Conservation (phyloP, 345 rosid species). For the Brassica incana region DNA sequence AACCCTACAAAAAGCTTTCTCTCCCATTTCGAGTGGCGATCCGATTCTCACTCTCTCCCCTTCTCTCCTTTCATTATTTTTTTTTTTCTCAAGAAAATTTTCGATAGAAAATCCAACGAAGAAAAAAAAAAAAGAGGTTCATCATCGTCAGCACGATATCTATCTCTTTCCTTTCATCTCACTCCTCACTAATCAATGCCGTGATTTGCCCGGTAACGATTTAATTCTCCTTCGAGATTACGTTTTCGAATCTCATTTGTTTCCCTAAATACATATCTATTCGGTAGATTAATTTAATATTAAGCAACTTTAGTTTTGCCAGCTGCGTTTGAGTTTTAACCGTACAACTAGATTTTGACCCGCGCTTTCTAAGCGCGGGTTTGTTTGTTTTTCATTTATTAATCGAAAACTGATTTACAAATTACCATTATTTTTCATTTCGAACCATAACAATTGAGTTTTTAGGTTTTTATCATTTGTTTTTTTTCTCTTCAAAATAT, state of each 20-base stretch:
- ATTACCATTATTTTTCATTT: too few species aligned
- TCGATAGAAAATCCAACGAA: slow-evolving; percentile 17
- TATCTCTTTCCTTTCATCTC: slow-evolving; percentile 29
- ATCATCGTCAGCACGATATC: slow-evolving; percentile 37
- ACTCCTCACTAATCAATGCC: slow-evolving; percentile 20
- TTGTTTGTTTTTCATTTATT: too few species aligned
- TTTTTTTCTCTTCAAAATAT: too few species aligned
- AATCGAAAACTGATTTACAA: too few species aligned
- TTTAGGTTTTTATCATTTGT: too few species aligned
- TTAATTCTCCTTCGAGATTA: neutral
- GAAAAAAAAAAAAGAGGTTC: neutral
- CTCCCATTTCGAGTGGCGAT: slow-evolving; percentile 57
- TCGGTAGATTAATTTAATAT: neutral
- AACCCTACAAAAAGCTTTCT: slow-evolving; percentile 35
- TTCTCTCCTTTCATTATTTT: slow-evolving; percentile 12
- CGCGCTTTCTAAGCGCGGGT: too few species aligned
- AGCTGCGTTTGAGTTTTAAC: slow-evolving; percentile 31
- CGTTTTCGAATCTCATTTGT: slow-evolving; percentile 14
- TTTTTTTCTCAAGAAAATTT: slow-evolving; percentile 44
- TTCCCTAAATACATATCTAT: neutral
- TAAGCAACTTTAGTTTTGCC: neutral
- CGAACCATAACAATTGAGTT: too few species aligned
- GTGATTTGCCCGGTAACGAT: slow-evolving; percentile 27
- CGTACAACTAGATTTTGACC: too few species aligned
- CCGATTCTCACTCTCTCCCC: slow-evolving; percentile 57